These are phyloP conservation scores for Cladosporium sp. DNA, from an alignment of 2,329 filamentous ascomycete species.

Conservation along the genomic window DNA sequence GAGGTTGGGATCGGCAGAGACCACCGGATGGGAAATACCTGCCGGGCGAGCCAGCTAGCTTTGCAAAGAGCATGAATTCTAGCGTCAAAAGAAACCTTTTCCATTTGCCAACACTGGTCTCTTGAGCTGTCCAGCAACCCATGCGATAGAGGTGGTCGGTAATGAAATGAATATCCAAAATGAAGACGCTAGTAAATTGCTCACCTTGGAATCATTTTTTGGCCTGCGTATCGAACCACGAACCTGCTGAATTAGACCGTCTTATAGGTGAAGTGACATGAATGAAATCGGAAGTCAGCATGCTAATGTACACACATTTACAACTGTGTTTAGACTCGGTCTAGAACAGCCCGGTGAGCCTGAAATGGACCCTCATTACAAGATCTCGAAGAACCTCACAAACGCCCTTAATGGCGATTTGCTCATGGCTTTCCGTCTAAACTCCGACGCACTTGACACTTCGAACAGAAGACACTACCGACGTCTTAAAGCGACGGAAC, in stretches of 20 bases:
- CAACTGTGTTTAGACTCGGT: neutral
- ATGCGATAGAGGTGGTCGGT: slow-evolving; percentile 13
- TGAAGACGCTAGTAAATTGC: neutral
- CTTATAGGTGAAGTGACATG: neutral
- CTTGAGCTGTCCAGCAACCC: slow-evolving; percentile 5
- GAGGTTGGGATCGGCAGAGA: slow-evolving; percentile 21
- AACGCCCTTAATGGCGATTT: neutral
- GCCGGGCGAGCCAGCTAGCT: slow-evolving; percentile 22
- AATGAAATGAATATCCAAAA: slow-evolving; percentile 11
- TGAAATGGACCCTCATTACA: neutral
- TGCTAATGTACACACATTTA: neutral
- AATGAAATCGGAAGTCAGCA: neutral
- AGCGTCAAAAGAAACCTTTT: slow-evolving; percentile 22
- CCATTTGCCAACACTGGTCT: slow-evolving; percentile 18
- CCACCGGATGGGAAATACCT: slow-evolving; percentile 23
- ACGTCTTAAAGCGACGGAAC: neutral
- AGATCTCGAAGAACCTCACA: neutral
- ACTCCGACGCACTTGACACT: neutral
- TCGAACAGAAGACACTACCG: neutral
- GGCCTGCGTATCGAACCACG: neutral
- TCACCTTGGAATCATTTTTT: neutral
- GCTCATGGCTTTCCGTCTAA: neutral
- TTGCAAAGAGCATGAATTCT: slow-evolving; percentile 22
- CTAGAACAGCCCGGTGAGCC: neutral
- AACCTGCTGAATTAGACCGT: neutral